Conservation (phyloP, 805 yeast genomes). For the Candida odintsovae region DNA sequence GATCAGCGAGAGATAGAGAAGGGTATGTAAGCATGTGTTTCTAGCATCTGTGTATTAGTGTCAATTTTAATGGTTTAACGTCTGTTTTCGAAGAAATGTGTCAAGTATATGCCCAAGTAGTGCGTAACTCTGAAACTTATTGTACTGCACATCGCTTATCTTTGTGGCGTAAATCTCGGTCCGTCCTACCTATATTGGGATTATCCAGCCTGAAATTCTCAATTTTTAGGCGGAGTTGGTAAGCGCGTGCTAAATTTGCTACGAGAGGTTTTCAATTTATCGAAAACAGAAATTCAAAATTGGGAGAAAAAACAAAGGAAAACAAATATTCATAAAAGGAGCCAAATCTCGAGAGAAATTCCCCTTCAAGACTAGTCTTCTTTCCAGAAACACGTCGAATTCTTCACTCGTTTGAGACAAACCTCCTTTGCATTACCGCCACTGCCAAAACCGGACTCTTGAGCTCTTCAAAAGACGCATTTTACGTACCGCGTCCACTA, state of each 20-base stretch:
- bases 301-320: neutral
- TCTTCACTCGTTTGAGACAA: neutral
- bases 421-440: neutral
- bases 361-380: neutral
- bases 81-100: neutral
- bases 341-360: neutral
- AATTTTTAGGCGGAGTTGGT: neutral
- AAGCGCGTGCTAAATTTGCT: neutral
- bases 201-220: too few relatives aligned
- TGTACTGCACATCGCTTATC: neutral
- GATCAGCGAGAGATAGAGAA: neutral
- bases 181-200: neutral
- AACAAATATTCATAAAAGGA: neutral
- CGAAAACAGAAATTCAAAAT: neutral
- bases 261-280: neutral
- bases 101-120: neutral
- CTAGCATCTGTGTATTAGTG: neutral
- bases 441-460: neutral
- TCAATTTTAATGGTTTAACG: neutral
- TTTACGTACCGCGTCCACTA: neutral
- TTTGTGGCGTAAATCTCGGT: neutral
- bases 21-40: neutral
- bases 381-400: neutral
- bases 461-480: neutral
- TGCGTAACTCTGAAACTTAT: neutral